These are phyloP conservation scores for Lachancea kluyveri DNA, from an alignment of 805 yeast species.

Conservation along the genomic window DNA sequence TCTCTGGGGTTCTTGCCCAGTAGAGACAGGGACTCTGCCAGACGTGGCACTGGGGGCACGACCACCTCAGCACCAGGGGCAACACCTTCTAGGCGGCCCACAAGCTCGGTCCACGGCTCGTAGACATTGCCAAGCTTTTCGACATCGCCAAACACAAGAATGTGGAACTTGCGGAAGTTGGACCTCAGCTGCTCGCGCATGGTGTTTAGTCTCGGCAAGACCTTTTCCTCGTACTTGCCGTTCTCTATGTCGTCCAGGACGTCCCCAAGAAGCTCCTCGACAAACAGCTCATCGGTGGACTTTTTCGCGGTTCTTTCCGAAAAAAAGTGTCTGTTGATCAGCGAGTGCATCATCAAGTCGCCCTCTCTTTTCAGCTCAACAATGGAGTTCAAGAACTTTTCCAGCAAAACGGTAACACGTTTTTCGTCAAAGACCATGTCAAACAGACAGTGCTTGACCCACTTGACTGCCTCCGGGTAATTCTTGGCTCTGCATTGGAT, in stretches of 20 bases:
- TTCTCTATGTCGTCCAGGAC: slow-evolving; percentile 44
- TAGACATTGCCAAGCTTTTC: slow-evolving; percentile 33
- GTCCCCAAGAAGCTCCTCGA: slow-evolving; percentile 51
- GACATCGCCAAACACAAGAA: slow-evolving; percentile 68
- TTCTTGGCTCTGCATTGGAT: slow-evolving; percentile 56
- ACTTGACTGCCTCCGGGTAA: slow-evolving; percentile 63
- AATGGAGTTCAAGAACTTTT: slow-evolving; percentile 34
- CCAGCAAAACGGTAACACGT: slow-evolving; percentile 55
- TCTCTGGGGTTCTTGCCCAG: slow-evolving; percentile 45
- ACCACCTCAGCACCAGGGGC: slow-evolving; percentile 4
- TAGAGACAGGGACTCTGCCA: slow-evolving; percentile 46
- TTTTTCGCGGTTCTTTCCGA: slow-evolving; percentile 57
- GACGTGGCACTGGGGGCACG: slow-evolving; percentile 42
- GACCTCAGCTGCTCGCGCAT: slow-evolving; percentile 45
- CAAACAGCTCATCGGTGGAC: slow-evolving; percentile 57
- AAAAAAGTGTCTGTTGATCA: slow-evolving; percentile 48
- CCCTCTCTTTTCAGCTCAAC: slow-evolving; percentile 36
- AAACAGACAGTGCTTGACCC: slow-evolving; percentile 66
- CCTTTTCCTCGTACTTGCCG: slow-evolving; percentile 40
- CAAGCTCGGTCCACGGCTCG: slow-evolving; percentile 22
- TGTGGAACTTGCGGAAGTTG: slow-evolving; percentile 52
- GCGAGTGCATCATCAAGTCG: slow-evolving; percentile 54
- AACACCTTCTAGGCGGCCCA: slow-evolving; percentile 4
- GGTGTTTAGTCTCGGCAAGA: slow-evolving; percentile 33
- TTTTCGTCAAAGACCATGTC: slow-evolving; percentile 65